Evolutionary conservation across 257 asterid genomes (phyloP).

Genomic region (Ligustrum vulgare): DNA sequence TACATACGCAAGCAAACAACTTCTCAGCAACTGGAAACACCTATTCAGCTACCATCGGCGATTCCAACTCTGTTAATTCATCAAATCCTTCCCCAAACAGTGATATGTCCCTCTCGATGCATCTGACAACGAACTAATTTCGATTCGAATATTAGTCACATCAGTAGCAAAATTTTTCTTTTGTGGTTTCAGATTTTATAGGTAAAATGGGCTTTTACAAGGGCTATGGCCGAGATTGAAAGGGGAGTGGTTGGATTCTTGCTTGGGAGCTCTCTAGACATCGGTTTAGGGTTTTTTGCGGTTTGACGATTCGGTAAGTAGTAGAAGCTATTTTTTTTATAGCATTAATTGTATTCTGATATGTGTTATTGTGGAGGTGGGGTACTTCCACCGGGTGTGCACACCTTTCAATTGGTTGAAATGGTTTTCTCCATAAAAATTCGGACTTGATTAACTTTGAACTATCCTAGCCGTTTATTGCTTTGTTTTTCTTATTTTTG

Average conservation of each 20-base stretch:
- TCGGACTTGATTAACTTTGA: no score
- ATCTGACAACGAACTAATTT: slow-evolving; percentile 46
- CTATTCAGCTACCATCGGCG: no score
- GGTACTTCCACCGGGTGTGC: slow-evolving; percentile 66
- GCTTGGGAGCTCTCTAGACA: slow-evolving; percentile 52
- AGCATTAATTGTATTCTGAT: slow-evolving; percentile 69
- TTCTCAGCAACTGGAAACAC: no score
- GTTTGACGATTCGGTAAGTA: slow-evolving; percentile 65
- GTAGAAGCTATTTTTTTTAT: slow-evolving; percentile 69
- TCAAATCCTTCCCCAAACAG: slow-evolving; percentile 40
- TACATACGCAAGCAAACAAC: no score
- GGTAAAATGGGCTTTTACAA: slow-evolving; percentile 46
- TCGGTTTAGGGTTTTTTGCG: slow-evolving; percentile 48
- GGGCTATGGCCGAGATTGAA: slow-evolving; percentile 56
- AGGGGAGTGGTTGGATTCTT: slow-evolving; percentile 76
- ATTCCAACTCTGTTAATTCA: no score
- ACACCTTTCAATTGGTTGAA: no score
- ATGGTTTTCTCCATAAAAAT: no score
- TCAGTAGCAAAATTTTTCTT: not conserved
- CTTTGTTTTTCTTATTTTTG: no score
- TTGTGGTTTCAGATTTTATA: slow-evolving; percentile 43
- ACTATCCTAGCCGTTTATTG: no score
- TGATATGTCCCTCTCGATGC: slow-evolving; percentile 39
- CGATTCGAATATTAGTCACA: slow-evolving; percentile 13
- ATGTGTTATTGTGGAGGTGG: slow-evolving; percentile 79